A percentile compares a stretch with the other conserved stretches of the same genome.
Conservation (phyloP, 116 monocot species). For the Posidonia oceanica region DNA sequence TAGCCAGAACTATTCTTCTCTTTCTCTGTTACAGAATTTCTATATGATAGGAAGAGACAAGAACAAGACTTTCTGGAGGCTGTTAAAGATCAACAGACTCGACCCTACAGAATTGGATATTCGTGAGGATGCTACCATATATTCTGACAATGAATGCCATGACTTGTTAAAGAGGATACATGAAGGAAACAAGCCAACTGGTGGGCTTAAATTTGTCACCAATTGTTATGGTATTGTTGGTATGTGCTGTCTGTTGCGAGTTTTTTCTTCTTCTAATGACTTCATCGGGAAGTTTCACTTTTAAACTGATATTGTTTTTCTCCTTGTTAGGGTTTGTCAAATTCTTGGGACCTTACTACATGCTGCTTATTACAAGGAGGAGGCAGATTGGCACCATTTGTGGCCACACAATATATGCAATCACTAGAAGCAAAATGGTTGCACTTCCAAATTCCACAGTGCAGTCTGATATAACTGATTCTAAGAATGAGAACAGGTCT, state of each 20-base stretch:
- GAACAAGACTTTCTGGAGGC: constrained; percentile 52
- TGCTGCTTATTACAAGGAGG: constrained; percentile 89
- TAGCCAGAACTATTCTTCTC: neutral
- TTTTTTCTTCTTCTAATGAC: neutral
- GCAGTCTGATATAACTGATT: constrained; percentile 43
- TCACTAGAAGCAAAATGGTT: constrained; percentile 74
- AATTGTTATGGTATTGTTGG: constrained; percentile 93
- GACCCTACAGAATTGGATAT: constrained; percentile 69
- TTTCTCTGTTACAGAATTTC: constrained; percentile 47
- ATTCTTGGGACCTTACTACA: constrained; percentile 93
- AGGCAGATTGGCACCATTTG: constrained; percentile 80
- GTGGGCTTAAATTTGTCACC: constrained; percentile 84
- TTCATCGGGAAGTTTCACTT: neutral
- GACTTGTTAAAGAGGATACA: constrained; percentile 61
- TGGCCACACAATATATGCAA: constrained; percentile 63
- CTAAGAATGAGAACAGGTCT: constrained; percentile 98
- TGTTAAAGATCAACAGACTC: constrained; percentile 67
- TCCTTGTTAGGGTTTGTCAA: constrained; percentile 35
- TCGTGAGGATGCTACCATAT: constrained; percentile 54
- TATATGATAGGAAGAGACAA: constrained; percentile 88
- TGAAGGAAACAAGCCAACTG: constrained; percentile 75
- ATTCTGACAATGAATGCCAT: constrained; percentile 48
- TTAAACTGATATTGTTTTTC: neutral
- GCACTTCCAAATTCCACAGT: constrained; percentile 48
- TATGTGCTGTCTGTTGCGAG: constrained; percentile 13